These are phyloP conservation scores for Amanita rubescens DNA, from an alignment of 768 basidiomycete genomes.

Conservation along the genomic window DNA sequence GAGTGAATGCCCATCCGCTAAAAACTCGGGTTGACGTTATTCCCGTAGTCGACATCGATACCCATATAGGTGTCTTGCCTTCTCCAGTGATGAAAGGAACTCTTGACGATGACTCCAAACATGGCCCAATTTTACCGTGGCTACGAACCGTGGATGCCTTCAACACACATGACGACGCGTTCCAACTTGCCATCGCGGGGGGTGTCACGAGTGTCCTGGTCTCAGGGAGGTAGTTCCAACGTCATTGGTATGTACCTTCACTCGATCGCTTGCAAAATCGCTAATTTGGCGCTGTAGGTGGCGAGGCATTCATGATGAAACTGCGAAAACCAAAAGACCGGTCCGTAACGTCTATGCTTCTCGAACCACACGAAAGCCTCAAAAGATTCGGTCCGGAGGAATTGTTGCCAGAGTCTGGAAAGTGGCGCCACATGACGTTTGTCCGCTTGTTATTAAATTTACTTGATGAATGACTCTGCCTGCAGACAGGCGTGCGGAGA, in stretches of 20 bases:
- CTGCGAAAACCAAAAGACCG: conserved; percentile 70
- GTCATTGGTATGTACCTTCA: conserved; percentile 49
- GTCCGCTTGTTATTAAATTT: conserved; percentile 10
- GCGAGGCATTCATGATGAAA: conserved; percentile 86
- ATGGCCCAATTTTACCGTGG: conserved; percentile 70
- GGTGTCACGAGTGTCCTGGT: conserved; percentile 85
- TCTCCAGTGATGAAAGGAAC: conserved; percentile 42
- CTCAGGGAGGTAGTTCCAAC: conserved; percentile 69
- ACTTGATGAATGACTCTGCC: conserved; percentile 4
- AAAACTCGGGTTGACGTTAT: conserved; percentile 10
- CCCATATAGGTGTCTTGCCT: conserved; percentile 71
- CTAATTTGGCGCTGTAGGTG: conserved; percentile 38
- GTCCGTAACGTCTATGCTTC: conserved; percentile 71
- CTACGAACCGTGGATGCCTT: conserved; percentile 78
- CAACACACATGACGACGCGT: conserved; percentile 78
- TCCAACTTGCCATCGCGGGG: conserved; percentile 69
- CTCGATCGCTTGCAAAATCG: not conserved
- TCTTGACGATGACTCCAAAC: conserved; percentile 29
- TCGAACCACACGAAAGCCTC: conserved; percentile 74
- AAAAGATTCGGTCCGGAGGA: conserved; percentile 33
- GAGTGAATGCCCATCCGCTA: too few species aligned
- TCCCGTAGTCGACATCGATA: conserved; percentile 61
- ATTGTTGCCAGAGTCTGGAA: conserved; percentile 30
- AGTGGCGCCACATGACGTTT: conserved; percentile 82
- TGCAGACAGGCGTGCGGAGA: conserved; percentile 59